phyloP scores from a whole-genome alignment of 768 basidiomycete genomes.

The Termitomyces sp. region DNA sequence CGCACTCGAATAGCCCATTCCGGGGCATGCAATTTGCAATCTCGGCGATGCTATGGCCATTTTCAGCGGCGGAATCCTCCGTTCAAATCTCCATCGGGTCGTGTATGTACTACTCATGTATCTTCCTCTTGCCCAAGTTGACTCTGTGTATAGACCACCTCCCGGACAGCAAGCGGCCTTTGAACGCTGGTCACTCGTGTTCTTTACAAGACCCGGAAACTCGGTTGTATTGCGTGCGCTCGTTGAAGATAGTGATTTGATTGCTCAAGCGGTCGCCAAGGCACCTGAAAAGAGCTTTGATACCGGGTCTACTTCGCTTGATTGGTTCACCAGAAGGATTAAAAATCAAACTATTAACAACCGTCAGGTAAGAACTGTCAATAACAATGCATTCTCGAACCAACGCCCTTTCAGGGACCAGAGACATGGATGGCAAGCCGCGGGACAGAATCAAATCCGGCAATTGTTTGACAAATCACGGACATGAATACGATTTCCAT shows the following conservation, averaged over 20 bases:
- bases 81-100: constrained; percentile 19
- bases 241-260: constrained; percentile 43
- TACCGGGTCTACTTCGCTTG: constrained; percentile 32
- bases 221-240: constrained; percentile 47
- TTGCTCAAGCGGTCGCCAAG: constrained; percentile 39
- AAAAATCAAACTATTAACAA: constrained; percentile 43
- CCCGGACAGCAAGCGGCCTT: constrained; percentile 50
- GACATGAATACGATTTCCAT: too few relatives aligned
- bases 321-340: constrained; percentile 42
- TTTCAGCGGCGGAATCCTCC: constrained; percentile 20
- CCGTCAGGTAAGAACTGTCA: constrained; percentile 27
- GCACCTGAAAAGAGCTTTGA: constrained; percentile 35
- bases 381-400: not conserved
- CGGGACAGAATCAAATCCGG: constrained; percentile 31
- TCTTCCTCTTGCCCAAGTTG: not conserved
- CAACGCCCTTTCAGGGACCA: constrained; percentile 27
- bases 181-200: constrained; percentile 66
- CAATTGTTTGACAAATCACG: not conserved
- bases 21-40: constrained; percentile 53
- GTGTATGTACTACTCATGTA: not conserved
- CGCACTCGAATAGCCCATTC: constrained; percentile 32
- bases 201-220: constrained; percentile 62
- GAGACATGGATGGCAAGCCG: constrained; percentile 45
- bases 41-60: constrained; percentile 27
- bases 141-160: constrained; percentile 40